Conservation (phyloP, 208 protist genomes). For the Trichomonas gallinae region DNA sequence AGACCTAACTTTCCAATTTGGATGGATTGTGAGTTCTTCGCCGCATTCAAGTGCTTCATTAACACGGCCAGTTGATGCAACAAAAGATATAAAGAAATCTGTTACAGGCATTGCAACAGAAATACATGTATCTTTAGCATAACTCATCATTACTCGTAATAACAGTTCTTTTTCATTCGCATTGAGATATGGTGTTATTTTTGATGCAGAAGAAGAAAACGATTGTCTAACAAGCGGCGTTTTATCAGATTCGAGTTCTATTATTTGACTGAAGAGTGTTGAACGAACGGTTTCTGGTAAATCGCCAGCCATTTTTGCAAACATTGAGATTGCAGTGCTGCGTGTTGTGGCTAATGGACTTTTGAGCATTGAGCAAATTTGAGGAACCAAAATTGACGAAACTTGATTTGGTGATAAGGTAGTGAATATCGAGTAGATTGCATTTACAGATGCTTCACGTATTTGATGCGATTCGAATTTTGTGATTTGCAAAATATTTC, state of each 20-base stretch:
- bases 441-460: background rate
- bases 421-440: background rate
- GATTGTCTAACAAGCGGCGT: background rate
- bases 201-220: background rate
- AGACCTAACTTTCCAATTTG: background rate
- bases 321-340: background rate
- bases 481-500: background rate
- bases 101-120: background rate
- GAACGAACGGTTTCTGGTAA: background rate
- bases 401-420: background rate
- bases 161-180: background rate
- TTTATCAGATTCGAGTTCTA: background rate
- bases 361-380: background rate
- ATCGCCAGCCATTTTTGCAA: background rate
- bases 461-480: background rate
- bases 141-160: background rate
- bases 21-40: background rate
- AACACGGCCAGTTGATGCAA: background rate
- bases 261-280: background rate
- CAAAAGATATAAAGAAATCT: background rate
- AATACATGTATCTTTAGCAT: background rate
- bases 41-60: background rate
- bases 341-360: background rate
- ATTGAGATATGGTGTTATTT: background rate
- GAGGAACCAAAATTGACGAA: background rate